Conservation (phyloP, 495 filamentous ascomycete genomes). For the Chaetomium cochliodes region DNA sequence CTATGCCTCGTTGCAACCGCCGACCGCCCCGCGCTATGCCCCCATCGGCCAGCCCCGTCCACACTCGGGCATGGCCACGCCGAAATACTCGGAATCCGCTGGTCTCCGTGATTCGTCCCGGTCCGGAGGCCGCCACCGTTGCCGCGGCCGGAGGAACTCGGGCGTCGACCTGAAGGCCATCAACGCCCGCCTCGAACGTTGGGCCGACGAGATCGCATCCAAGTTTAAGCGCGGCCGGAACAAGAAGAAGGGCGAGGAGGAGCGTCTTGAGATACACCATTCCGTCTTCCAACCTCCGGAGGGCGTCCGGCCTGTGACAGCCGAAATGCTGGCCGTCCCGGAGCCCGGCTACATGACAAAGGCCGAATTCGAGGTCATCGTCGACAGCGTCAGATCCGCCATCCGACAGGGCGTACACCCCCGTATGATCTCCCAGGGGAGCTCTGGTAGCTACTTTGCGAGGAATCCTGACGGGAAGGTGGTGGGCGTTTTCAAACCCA, state of each 20-base stretch:
- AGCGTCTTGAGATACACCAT: constrained; percentile 92
- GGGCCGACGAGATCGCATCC: constrained; percentile 97
- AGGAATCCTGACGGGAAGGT: constrained; percentile 87
- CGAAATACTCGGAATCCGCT: constrained; percentile 33
- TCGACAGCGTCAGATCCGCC: constrained; percentile 85
- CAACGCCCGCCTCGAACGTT: constrained; percentile 91
- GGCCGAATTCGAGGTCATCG: constrained; percentile 77
- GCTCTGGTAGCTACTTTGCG: constrained; percentile 97
- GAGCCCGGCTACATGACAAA: constrained; percentile 61
- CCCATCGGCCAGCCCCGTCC: constrained; percentile 60
- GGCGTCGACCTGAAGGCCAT: constrained; percentile 98
- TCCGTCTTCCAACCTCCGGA: constrained; percentile 93
- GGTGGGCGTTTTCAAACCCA: constrained; percentile 97
- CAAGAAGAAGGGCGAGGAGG: constrained; percentile 70
- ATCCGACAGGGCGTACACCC: constrained; percentile 93
- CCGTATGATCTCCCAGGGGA: constrained; percentile 92
- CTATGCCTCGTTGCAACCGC: constrained; percentile 57
- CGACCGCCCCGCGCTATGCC: constrained; percentile 68
- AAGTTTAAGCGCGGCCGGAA: constrained; percentile 88
- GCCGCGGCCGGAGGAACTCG: constrained; percentile 72
- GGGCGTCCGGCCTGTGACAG: constrained; percentile 71
- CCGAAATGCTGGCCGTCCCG: constrained; percentile 65
- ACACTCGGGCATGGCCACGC: constrained; percentile 58
- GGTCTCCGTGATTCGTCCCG: constrained; percentile 9
- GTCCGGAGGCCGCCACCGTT: constrained; percentile 42